Conservation (phyloP, 306 rosid species). For the Casuarina equisetifolia region DNA sequence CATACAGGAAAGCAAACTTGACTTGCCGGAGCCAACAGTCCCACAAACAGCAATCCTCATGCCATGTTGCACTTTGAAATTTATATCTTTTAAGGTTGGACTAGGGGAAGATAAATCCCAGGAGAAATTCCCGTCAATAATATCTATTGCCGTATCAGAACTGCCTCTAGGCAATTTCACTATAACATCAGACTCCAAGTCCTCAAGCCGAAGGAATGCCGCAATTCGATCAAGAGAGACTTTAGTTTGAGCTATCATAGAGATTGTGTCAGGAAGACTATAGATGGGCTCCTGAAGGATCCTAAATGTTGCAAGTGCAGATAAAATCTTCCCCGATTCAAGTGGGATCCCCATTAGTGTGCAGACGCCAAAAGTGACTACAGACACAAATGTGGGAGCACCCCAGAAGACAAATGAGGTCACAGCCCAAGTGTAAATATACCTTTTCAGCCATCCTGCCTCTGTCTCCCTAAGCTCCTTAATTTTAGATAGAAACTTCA, state of each 20-base stretch:
- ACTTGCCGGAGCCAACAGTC: constrained; percentile 64
- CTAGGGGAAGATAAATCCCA: constrained; percentile 44
- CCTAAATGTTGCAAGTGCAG: constrained; percentile 52
- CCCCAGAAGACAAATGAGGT: constrained; percentile 42
- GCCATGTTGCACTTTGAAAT: constrained; percentile 32
- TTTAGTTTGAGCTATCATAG: constrained; percentile 49
- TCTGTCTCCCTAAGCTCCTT: constrained; percentile 40
- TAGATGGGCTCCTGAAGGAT: constrained; percentile 51
- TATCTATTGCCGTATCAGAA: constrained; percentile 41
- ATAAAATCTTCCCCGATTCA: constrained; percentile 54
- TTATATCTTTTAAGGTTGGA: constrained; percentile 35
- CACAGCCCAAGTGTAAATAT: constrained; percentile 30
- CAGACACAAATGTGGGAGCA: constrained; percentile 56
- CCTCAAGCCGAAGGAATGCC: constrained; percentile 48
- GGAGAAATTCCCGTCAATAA: constrained; percentile 45
- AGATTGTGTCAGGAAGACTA: constrained; percentile 42
- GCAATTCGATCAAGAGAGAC: constrained; percentile 56
- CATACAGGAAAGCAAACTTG: constrained; percentile 80
- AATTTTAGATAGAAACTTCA: constrained; percentile 52
- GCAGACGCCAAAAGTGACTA: constrained; percentile 50
- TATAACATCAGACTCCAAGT: constrained; percentile 36
- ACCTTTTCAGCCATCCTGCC: constrained; percentile 47
- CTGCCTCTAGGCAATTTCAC: constrained; percentile 45
- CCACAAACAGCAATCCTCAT: constrained; percentile 55
- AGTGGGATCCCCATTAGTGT: constrained; percentile 48